phyloP scores from a whole-genome alignment of 176 grass and related monocot species.

The Aegilops tauschii region DNA sequence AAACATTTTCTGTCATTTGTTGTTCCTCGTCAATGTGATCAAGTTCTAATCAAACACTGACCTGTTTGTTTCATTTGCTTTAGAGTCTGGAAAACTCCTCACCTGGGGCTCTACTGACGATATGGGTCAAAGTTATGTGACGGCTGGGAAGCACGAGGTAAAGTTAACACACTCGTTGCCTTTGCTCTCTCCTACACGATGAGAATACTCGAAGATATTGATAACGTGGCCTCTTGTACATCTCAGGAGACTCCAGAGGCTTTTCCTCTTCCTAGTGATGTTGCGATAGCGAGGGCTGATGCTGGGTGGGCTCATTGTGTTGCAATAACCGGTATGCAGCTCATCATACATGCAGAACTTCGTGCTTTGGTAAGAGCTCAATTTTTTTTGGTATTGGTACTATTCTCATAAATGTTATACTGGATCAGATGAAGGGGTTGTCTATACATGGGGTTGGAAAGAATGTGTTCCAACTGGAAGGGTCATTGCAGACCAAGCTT shows the following conservation, averaged over 20 bases:
- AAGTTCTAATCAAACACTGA: conserved; percentile 16
- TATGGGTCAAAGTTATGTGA: conserved; percentile 97
- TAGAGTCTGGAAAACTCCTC: conserved; percentile 83
- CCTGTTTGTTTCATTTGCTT: conserved; percentile 17
- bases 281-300: conserved; percentile 65
- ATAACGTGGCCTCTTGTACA: conserved; percentile 17
- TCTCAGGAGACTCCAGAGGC: conserved; percentile 85
- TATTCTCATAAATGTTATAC: conserved; percentile 30
- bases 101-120: conserved; percentile 98
- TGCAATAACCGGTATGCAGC: conserved; percentile 69
- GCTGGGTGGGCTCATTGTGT: conserved; percentile 98
- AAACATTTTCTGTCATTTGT: neutral
- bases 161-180: neutral
- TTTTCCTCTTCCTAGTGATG: conserved; percentile 86
- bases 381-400: conserved; percentile 7
- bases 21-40: neutral
- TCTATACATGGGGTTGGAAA: conserved; percentile 99
- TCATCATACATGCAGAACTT: neutral
- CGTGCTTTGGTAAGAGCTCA: neutral
- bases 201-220: neutral
- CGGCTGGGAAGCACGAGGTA: conserved; percentile 98
- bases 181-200: conserved; percentile 14
- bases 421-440: conserved; percentile 74
- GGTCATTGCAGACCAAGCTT: conserved; percentile 52
- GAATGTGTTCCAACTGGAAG: conserved; percentile 94